Evolutionary conservation across 2,329 filamentous ascomycete genomes (phyloP).

Genomic region (Alternaria sp.): DNA sequence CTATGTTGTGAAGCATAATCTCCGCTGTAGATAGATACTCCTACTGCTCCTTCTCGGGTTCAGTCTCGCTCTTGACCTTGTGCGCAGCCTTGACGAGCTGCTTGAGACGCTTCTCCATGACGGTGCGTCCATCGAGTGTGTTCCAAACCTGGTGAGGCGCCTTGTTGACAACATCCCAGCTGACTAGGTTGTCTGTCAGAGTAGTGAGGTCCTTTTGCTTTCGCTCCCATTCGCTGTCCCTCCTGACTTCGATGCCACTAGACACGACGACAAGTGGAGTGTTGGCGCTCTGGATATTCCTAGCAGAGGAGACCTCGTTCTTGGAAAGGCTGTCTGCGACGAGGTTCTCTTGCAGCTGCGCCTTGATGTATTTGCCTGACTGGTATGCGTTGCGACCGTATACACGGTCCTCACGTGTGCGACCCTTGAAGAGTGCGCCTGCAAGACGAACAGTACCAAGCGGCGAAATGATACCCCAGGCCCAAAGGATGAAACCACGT

Average conservation of each 20-base stretch:
- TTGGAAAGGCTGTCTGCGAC: slow-evolving; percentile 85
- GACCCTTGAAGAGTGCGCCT: slow-evolving; percentile 82
- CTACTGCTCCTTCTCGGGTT: slow-evolving; percentile 3
- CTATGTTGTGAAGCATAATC: neutral
- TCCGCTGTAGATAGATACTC: neutral
- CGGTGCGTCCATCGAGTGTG: slow-evolving; percentile 72
- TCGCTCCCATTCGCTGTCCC: slow-evolving; percentile 76
- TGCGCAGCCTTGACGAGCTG: slow-evolving; percentile 65
- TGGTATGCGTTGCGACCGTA: slow-evolving; percentile 83
- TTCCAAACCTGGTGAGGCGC: slow-evolving; percentile 89
- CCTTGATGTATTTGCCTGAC: slow-evolving; percentile 83
- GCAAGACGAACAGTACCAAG: slow-evolving; percentile 82
- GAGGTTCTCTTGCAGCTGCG: slow-evolving; percentile 90
- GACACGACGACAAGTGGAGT: slow-evolving; percentile 83
- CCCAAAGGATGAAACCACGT: slow-evolving; percentile 85
- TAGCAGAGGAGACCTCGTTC: slow-evolving; percentile 80
- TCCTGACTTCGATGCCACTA: slow-evolving; percentile 75
- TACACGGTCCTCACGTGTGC: slow-evolving; percentile 81
- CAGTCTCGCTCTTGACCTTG: slow-evolving; percentile 20
- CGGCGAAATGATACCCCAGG: slow-evolving; percentile 83
- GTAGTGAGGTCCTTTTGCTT: slow-evolving; percentile 86
- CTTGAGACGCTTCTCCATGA: slow-evolving; percentile 80
- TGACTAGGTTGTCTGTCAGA: slow-evolving; percentile 78
- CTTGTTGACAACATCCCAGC: slow-evolving; percentile 86
- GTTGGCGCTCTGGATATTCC: slow-evolving; percentile 78